Conservation (phyloP, 257 asterid species). For the Penstemon eatonii region DNA sequence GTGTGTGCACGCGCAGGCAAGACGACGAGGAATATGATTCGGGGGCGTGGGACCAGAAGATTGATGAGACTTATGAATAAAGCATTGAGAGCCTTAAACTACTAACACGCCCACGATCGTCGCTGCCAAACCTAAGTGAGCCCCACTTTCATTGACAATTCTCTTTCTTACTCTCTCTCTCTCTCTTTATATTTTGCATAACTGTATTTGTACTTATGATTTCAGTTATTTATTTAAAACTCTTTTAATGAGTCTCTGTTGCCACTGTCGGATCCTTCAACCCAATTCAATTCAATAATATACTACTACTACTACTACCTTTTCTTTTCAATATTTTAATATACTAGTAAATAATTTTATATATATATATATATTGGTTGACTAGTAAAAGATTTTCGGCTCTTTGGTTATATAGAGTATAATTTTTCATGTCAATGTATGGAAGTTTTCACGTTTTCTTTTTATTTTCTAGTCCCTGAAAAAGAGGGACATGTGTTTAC, state of each 20-base stretch:
- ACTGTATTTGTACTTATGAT: constrained; percentile 11
- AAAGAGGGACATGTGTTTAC: constrained; percentile 20
- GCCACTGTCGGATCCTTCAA: neutral
- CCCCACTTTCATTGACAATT: constrained; percentile 44
- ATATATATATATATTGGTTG: no score
- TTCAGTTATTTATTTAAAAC: constrained; percentile 9
- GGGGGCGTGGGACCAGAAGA: constrained; percentile 15
- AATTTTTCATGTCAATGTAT: no score
- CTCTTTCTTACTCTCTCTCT: constrained; percentile 21
- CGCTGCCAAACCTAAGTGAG: constrained; percentile 61
- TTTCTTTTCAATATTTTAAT: no score
- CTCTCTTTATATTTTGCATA: neutral
- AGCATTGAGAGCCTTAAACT: constrained; percentile 43
- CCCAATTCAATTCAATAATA: no score
- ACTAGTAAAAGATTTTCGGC: no score
- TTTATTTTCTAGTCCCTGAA: constrained; percentile 31
- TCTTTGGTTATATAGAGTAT: no score
- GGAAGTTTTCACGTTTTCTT: neutral
- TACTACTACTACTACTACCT: no score
- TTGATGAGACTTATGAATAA: constrained; percentile 53
- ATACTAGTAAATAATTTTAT: no score
- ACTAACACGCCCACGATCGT: constrained; percentile 42
- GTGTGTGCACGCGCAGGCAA: constrained; percentile 29
- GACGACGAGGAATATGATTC: constrained; percentile 14
- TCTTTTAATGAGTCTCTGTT: constrained; percentile 28